A percentile compares a stretch with the other conserved stretches of the same genome.
These are phyloP conservation scores for Hypoxylon sp. DNA, from an alignment of 2,329 filamentous ascomycete genomes.

Conservation along the genomic window DNA sequence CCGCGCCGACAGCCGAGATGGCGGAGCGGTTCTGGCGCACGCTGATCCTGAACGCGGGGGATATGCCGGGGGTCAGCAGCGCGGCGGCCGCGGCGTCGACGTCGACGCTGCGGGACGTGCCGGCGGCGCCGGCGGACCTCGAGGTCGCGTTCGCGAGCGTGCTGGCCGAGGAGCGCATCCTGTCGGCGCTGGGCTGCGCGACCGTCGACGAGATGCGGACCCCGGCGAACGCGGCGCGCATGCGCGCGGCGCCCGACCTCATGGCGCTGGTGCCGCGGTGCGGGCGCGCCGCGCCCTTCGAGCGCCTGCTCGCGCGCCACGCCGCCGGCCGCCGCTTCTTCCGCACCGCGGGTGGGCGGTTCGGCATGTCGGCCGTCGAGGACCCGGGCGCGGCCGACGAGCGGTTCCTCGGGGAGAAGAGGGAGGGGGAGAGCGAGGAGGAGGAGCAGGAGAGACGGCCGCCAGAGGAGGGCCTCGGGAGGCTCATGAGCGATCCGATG, in stretches of 20 bases:
- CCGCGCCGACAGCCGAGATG: not conserved
- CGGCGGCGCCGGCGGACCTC: slow-evolving; percentile 2
- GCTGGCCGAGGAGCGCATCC: slow-evolving; percentile 30
- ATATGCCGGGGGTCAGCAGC: no score
- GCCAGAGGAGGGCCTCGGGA: slow-evolving; percentile 11
- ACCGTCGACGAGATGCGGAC: slow-evolving; percentile 15
- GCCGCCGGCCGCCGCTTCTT: slow-evolving; percentile 36
- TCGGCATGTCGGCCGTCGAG: slow-evolving; percentile 38
- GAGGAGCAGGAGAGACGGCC: no score
- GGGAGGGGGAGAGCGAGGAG: not conserved
- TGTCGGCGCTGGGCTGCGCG: slow-evolving; percentile 28
- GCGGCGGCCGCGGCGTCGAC: not conserved
- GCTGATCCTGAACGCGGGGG: slow-evolving; percentile 30
- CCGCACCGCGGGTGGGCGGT: slow-evolving; percentile 34
- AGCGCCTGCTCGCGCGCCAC: slow-evolving; percentile 7
- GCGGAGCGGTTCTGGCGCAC: slow-evolving; percentile 36
- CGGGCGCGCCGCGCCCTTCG: slow-evolving; percentile 20
- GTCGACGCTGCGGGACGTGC: not conserved
- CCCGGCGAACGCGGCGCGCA: slow-evolving; percentile 25
- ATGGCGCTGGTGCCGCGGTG: slow-evolving; percentile 17
- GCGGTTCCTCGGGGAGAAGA: slow-evolving; percentile 1
- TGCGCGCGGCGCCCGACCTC: slow-evolving; percentile 20
- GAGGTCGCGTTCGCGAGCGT: slow-evolving; percentile 30
- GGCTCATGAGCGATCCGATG: slow-evolving; percentile 28
- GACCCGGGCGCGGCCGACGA: slow-evolving; percentile 29